Base-by-base conservation (phyloP, 1,284 basidiomycete genomes). In the Apiotrichum veenhuisii region DNA sequence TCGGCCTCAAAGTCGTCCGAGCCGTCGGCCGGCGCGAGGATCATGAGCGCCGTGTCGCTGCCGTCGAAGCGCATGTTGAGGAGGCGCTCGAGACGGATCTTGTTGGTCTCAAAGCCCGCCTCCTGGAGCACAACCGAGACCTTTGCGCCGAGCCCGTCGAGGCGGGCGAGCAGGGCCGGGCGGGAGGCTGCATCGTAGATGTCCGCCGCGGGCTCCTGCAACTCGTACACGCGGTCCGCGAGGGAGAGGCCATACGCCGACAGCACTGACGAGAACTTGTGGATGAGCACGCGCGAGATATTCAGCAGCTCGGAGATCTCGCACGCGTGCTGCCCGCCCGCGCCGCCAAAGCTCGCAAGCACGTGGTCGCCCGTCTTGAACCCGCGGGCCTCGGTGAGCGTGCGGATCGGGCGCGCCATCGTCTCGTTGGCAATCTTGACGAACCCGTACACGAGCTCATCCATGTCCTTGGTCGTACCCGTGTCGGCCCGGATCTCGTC, bases 381-480 rank as follows among this genome's bases (percentile, higher is more conserved):
- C 5, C 94, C 93, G 47, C 90, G 80, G 1, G 89, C 91, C 76
- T 95, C 94, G 0, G 93, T 97, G 59, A 97, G 75, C 1, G 93
- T 87, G 9, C 93, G 85, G 59, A 97, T 96, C 1, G 93, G 94
- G 44, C 93, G 80, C 65, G 87, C 88, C 92, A 96, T 96, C 0
- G 89, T 90, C 78, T 92, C 90, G 62, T 92, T 93, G 14, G 90
- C 90, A n/a, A 93, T 88, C 68, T 90, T 90, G 78, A 94, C 88
- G 73, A 92, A 94, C 50, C 65, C 69, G 46, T 66, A 72, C 51
- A 89, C 85, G 87, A 97, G 85, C 73, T 97, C 89, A 70, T 97
- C 94, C 30, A 94, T 73, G 12, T 79, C 80, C 65, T 88, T 78
- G 48, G 82, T 74, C 58, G 81, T 81, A 37, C 85, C 80, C 4